These are phyloP conservation scores for Aspergillus haitiensis DNA, from an alignment of 495 filamentous ascomycete species.

Conservation along the genomic window DNA sequence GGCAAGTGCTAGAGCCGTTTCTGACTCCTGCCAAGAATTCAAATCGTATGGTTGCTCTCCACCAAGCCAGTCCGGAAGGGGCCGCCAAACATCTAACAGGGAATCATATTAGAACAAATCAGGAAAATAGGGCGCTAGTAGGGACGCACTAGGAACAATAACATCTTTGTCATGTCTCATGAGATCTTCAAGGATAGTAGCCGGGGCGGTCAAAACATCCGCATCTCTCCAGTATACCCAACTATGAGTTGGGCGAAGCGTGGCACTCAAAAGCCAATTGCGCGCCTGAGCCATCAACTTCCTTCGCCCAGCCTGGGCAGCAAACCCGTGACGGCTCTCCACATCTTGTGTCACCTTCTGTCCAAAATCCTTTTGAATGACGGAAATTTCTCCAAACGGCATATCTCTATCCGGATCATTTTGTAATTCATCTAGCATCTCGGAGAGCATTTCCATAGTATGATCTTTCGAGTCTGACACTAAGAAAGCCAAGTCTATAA, in stretches of 20 bases:
- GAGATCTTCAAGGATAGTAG: slow-evolving; percentile 93
- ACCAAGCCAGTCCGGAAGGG: slow-evolving; percentile 97
- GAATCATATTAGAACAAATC: slow-evolving; percentile 17
- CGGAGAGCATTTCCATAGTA: slow-evolving; percentile 72
- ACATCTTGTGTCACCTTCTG: slow-evolving; percentile 98
- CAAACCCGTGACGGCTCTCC: slow-evolving; percentile 96
- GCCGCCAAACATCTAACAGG: slow-evolving; percentile 88
- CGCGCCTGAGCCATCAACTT: slow-evolving; percentile 98
- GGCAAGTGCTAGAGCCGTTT: slow-evolving; percentile 89
- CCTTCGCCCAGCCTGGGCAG: slow-evolving; percentile 87
- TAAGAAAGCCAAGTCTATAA: slow-evolving; percentile 94
- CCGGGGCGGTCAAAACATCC: slow-evolving; percentile 94
- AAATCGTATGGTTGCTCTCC: slow-evolving; percentile 98
- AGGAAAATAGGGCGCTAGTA: background rate
- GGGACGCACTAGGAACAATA: slow-evolving; percentile 92
- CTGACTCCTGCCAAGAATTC: slow-evolving; percentile 99
- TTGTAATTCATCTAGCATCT: slow-evolving; percentile 78
- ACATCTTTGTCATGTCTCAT: slow-evolving; percentile 99
- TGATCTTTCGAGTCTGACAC: slow-evolving; percentile 97
- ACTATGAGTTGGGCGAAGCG: slow-evolving; percentile 89
- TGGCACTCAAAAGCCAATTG: slow-evolving; percentile 95
- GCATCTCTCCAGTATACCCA: slow-evolving; percentile 99
- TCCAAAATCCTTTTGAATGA: slow-evolving; percentile 98
- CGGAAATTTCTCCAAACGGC: slow-evolving; percentile 93
- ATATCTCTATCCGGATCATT: slow-evolving; percentile 70